Percentiles rank a stretch among this genome's conserved stretches.
Evolutionary conservation across 2,329 filamentous ascomycete species (phyloP).

Genomic region (Phialophora expanda): DNA sequence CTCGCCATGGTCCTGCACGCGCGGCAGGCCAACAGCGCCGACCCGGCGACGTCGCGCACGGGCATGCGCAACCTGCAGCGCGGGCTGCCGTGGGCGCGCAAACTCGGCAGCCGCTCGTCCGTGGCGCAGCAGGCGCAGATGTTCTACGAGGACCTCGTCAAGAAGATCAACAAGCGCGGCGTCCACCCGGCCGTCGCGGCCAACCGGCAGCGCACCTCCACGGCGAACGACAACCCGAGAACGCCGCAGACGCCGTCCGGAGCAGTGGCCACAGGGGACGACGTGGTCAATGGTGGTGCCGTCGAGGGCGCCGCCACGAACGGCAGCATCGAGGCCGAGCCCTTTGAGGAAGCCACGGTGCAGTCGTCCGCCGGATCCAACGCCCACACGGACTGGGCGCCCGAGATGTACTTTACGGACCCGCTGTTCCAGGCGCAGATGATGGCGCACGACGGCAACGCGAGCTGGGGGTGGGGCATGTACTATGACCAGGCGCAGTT

Average conservation of each 20-base stretch:
- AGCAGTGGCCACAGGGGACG: neutral
- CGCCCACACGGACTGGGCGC: conserved; percentile 11
- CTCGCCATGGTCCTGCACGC: conserved; percentile 19
- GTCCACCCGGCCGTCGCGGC: neutral
- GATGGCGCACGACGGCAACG: conserved; percentile 10
- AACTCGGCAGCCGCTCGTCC: conserved; percentile 7
- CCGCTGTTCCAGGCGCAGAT: conserved; percentile 14
- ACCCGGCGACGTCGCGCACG: conserved; percentile 9
- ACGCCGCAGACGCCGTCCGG: no score
- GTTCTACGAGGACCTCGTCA: conserved; percentile 13
- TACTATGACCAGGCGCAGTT: conserved; percentile 12
- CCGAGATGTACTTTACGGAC: conserved; percentile 16
- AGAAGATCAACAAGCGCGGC: conserved; percentile 12
- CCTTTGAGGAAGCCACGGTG: conserved; percentile 10
- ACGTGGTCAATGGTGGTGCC: neutral
- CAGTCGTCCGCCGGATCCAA: conserved; percentile 6
- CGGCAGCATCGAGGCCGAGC: neutral
- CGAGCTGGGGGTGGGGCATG: conserved; percentile 9
- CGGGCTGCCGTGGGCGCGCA: conserved; percentile 9
- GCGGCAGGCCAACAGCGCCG: conserved; percentile 8
- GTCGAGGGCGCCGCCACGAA: neutral
- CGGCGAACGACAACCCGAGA: no score
- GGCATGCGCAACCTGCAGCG: conserved; percentile 13
- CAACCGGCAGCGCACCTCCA: no score
- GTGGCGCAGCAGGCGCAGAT: conserved; percentile 15